Evolutionary conservation across 192 early-diverging fungal genomes (phyloP).

Genomic region (Umbelopsis sp.): DNA sequence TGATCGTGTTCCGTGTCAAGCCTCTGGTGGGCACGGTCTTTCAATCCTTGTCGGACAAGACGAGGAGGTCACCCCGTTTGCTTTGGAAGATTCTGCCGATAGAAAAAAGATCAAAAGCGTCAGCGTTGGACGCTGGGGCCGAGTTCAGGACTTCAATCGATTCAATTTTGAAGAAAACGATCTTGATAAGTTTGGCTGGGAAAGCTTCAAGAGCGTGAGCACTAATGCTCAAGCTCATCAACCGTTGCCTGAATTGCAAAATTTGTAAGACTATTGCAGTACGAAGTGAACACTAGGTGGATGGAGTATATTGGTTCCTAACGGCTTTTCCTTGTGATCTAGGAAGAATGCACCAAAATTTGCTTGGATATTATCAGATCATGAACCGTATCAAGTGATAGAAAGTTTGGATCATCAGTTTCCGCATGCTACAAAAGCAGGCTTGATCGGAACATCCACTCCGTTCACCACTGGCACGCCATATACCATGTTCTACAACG

Average conservation of each 20-base stretch:
- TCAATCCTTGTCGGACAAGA: constrained; percentile 30
- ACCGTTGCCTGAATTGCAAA: constrained; percentile 2
- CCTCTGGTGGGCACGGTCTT: constrained; percentile 30
- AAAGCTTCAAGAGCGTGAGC: constrained; percentile 32
- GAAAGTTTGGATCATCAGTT: constrained; percentile 51
- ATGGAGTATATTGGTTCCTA: not conserved
- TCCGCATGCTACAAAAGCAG: constrained; percentile 44
- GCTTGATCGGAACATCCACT: constrained; percentile 54
- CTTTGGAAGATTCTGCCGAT: constrained; percentile 24
- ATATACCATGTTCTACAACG: constrained; percentile 53
- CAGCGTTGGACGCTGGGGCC: constrained; percentile 44
- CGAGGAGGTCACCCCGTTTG: constrained; percentile 27
- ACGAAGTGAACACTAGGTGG: not conserved
- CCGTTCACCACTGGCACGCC: constrained; percentile 57
- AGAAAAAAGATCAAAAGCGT: constrained; percentile 28
- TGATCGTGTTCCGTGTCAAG: constrained; percentile 31
- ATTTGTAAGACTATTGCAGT: not conserved
- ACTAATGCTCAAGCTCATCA: constrained; percentile 16
- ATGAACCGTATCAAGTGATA: constrained; percentile 56
- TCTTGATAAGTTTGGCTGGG: constrained; percentile 36
- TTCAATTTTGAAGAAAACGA: constrained; percentile 27
- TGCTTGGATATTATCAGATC: constrained; percentile 49
- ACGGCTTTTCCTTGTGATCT: not conserved
- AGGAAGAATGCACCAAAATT: not conserved
- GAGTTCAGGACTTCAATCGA: constrained; percentile 28